Evolutionary conservation across 2,329 filamentous ascomycete species (phyloP).

Genomic region (Trichoderma atroviride): DNA sequence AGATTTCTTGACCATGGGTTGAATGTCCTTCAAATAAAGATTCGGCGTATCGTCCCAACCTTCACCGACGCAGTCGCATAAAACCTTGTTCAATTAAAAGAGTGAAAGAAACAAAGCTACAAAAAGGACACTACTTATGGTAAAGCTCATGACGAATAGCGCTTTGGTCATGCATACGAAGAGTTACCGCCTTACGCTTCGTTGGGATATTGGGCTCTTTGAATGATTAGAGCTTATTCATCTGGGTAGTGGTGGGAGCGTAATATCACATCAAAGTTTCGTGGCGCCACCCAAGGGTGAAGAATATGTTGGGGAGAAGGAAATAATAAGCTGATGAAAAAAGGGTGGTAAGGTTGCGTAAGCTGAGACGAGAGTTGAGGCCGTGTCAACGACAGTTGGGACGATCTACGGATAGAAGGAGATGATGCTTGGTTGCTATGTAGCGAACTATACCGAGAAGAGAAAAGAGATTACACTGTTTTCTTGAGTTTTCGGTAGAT

Average conservation of each 20-base stretch:
- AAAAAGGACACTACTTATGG: no score
- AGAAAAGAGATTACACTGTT: no score
- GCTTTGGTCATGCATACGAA: no score
- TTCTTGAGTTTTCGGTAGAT: neutral
- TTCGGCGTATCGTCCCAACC: neutral
- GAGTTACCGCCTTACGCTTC: neutral
- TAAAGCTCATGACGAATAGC: neutral
- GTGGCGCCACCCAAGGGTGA: neutral
- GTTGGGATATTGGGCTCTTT: neutral
- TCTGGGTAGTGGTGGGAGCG: neutral
- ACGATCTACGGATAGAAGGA: neutral
- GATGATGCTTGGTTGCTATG: no score
- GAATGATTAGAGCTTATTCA: neutral
- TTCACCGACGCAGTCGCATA: no score
- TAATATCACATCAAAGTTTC: neutral
- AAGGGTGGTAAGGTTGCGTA: neutral
- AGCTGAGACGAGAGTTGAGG: neutral
- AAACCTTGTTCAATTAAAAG: no score
- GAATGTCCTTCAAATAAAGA: neutral
- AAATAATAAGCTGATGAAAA: neutral
- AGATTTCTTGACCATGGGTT: neutral
- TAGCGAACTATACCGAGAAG: neutral
- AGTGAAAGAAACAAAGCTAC: no score
- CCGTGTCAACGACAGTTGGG: neutral
- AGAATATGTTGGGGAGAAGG: neutral